Percentiles rank a stretch among this genome's conserved stretches.
These are phyloP conservation scores for Acacia pycnantha DNA, from an alignment of 331 rosid genomes.

Conservation along the genomic window DNA sequence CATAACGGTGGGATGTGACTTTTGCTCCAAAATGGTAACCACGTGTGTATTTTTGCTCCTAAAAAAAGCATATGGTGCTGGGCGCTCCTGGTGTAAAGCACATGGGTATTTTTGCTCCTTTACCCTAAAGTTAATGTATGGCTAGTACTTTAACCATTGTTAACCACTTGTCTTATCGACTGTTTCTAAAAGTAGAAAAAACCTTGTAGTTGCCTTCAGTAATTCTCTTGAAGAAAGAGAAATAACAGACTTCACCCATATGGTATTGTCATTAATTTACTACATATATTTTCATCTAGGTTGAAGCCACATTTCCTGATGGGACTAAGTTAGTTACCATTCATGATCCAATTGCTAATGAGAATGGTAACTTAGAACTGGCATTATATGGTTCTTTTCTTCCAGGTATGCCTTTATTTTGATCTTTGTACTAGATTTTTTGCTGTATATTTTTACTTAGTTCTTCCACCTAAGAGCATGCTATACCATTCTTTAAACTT, in stretches of 20 bases:
- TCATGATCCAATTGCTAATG: constrained; percentile 67
- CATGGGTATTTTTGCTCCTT: too few species aligned
- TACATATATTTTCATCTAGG: constrained; percentile 48
- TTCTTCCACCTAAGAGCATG: too few species aligned
- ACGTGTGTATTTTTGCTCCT: too few species aligned
- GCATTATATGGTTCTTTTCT: constrained; percentile 89
- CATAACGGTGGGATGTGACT: too few species aligned
- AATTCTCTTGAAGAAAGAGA: not conserved
- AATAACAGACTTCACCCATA: not conserved
- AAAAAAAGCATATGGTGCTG: too few species aligned
- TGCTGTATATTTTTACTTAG: constrained; percentile 2
- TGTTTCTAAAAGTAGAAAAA: not conserved
- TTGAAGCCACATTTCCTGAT: constrained; percentile 87
- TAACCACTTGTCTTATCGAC: not conserved
- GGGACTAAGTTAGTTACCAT: constrained; percentile 86
- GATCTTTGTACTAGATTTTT: constrained; percentile 7
- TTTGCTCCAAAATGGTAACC: too few species aligned
- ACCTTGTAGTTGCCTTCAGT: not conserved
- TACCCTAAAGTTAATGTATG: not conserved
- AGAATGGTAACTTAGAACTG: constrained; percentile 75
- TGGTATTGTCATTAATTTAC: not conserved
- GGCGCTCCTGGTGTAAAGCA: too few species aligned
- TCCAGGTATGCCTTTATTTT: constrained; percentile 61
- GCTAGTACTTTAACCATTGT: not conserved
- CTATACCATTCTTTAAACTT: not conserved